These are phyloP conservation scores for Didymella segeticola DNA, from an alignment of 2,329 filamentous ascomycete genomes.

Conservation along the genomic window DNA sequence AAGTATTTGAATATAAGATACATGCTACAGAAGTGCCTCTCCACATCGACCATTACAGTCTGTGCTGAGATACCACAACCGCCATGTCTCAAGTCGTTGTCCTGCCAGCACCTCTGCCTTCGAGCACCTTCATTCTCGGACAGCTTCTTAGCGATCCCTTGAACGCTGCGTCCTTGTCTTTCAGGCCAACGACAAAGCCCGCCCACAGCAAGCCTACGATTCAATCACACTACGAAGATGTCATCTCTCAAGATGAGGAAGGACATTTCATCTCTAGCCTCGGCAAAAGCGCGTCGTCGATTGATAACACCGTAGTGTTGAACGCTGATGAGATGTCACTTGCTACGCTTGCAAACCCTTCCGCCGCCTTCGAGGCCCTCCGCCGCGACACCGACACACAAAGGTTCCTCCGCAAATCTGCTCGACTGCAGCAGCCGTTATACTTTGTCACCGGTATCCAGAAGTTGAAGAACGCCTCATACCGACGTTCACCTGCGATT, in stretches of 20 bases:
- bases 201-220: slow-evolving; percentile 6
- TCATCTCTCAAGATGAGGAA: slow-evolving; percentile 28
- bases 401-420: slow-evolving; percentile 31
- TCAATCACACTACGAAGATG: slow-evolving; percentile 25
- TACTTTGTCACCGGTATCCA: slow-evolving; percentile 55
- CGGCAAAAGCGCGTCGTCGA: background rate
- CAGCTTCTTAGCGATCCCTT: slow-evolving; percentile 39
- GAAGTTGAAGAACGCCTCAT: slow-evolving; percentile 51
- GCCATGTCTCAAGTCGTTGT: slow-evolving; percentile 31
- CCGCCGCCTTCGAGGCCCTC: slow-evolving; percentile 32
- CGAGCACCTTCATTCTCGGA: slow-evolving; percentile 31
- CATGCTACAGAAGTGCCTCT: background rate
- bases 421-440: slow-evolving; percentile 54
- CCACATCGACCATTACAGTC: slow-evolving; percentile 1
- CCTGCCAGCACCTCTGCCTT: slow-evolving; percentile 34
- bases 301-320: slow-evolving; percentile 24
- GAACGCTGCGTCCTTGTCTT: slow-evolving; percentile 20
- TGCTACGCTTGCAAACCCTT: slow-evolving; percentile 21
- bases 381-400: slow-evolving; percentile 27
- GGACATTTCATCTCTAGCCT: slow-evolving; percentile 26
- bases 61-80: background rate
- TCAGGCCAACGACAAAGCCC: slow-evolving; percentile 20
- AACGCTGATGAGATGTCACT: slow-evolving; percentile 29
- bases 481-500: slow-evolving; percentile 17
- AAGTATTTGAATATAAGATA: slow-evolving; percentile 2